Base-by-base conservation (phyloP, 495 filamentous ascomycete genomes). In the Arthonia radiata region DNA sequence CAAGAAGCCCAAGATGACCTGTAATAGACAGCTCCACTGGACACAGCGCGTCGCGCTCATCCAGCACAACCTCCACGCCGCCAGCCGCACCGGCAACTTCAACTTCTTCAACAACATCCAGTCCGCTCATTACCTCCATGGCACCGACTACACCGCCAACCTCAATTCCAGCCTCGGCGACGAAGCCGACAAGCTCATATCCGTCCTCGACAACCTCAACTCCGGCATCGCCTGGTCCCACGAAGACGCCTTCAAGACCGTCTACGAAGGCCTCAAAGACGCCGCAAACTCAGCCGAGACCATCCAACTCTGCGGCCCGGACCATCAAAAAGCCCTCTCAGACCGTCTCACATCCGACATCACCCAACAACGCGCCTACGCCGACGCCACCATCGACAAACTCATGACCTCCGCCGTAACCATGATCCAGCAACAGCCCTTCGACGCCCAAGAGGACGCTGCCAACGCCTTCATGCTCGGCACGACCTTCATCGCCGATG, bases 31-130 rank as follows among this genome's bases (percentile, higher is more conserved):
- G 28, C 44, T 50, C 2, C 44, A 50, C 26, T 48, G 44, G 44
- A 44, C 31, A 2, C 44, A 48, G 31, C 34, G 43, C 5, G 25
- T 50, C 15, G 47, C 44, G 8, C 34, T 50, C 7, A 34, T 48
- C 4, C 26, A 40, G 17, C 44, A 48, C 30, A 48, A 44, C 29
- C 40, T 50, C 26, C 47, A 50, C 31, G 30, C 40, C 13, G 44
- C 44, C 9, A 37, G 44, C 27, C 28, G 44, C 5, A 48, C 40
- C 24, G 33, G 40, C 24, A 40, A 48, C 32, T 50, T 41, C 27
- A 41, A 34, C 21, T 50, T 50, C 37, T 50, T 50, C 38, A 48
- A 50, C 30, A 36, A 33, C 3, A 33, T 50, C 26, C 47, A 50
- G 30, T 44, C 40, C 1, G 28, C 31, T 13, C 33, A 34, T 5